Base-by-base conservation (phyloP, 305 asterid genomes). In the Fraxinus angustifolia region DNA sequence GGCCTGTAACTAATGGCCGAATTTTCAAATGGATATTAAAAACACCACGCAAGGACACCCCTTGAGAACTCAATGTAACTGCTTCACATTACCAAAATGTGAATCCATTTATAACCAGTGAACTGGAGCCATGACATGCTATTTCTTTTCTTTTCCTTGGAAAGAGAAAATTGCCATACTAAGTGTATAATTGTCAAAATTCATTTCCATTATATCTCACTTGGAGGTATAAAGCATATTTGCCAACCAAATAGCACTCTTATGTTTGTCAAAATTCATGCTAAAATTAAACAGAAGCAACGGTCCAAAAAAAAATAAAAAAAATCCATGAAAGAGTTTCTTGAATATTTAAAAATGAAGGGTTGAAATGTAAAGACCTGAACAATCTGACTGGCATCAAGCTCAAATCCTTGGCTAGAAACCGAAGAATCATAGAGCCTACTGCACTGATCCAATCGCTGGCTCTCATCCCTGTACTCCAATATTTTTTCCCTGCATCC, bases 401-500 rank as follows among this genome's bases (percentile, higher is more conserved):
- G 90, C 91, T 96, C 99, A 62, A 96, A 93, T 62, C 96, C 97
- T 65, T 89, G 93, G 88, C 85, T 93, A 3, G 92, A 90, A 81
- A 92, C 88, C 0, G 97, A 91, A 1, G 98, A 96, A 89, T 94
- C 98, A 60, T 90, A 92, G 71, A 96, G 92, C 81, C 99, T 87
- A 85, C 92, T 87, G 80, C 97, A 92, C 81, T 93, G 97, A 80
- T 96, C 97, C 81, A 96, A 83, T 62, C 98, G 85, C 77, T 90
- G 97, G 84, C 97, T 94, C 87, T 96, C 98, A 48, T 92, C 98
- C 78, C 94, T 90, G 82, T 91, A 93, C 87, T 91, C 97, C 90
- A 96, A 84, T 82, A 96, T 85, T 83, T 87, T 92, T 87, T 90
- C 99, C 92, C 99, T 96, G 67, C 78, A 87, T 45, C 85, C 85